These are phyloP conservation scores for Ceratocystis eucalypticola DNA, from an alignment of 2,329 filamentous ascomycete genomes.

Conservation along the genomic window DNA sequence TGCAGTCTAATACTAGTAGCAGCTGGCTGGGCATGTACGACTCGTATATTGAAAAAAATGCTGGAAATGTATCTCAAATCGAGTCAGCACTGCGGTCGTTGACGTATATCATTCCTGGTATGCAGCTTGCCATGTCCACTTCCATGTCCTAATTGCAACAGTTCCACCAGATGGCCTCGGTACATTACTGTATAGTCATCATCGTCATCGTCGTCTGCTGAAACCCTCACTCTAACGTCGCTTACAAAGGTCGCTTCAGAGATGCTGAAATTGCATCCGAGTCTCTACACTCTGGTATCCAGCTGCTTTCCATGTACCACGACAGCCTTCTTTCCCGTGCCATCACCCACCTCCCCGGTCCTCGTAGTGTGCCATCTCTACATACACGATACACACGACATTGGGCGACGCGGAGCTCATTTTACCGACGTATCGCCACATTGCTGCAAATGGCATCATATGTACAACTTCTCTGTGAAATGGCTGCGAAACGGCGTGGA, in stretches of 20 bases:
- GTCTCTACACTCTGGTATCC: conserved; percentile 75
- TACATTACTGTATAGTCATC: neutral
- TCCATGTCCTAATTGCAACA: conserved; percentile 19
- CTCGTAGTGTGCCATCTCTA: conserved; percentile 32
- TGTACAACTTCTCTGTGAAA: conserved; percentile 92
- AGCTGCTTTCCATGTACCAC: conserved; percentile 85
- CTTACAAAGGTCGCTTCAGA: conserved; percentile 55
- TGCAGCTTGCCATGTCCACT: neutral
- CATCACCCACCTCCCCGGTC: conserved; percentile 36
- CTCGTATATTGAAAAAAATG: conserved; percentile 90
- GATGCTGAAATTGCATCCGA: conserved; percentile 94
- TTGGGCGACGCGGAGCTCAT: conserved; percentile 48
- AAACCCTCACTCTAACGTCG: neutral
- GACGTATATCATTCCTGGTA: conserved; percentile 88
- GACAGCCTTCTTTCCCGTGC: conserved; percentile 64
- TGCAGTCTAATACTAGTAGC: neutral
- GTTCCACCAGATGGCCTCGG: neutral
- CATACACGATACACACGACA: conserved; percentile 55
- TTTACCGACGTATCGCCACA: conserved; percentile 71
- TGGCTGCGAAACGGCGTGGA: conserved; percentile 78
- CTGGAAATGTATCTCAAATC: conserved; percentile 84
- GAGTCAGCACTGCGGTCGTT: conserved; percentile 84
- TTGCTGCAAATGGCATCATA: conserved; percentile 84
- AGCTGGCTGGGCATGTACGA: conserved; percentile 58
- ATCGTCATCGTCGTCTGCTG: neutral